phyloP scores from a whole-genome alignment of 805 yeast species.

The Suhomyces vadensis region DNA sequence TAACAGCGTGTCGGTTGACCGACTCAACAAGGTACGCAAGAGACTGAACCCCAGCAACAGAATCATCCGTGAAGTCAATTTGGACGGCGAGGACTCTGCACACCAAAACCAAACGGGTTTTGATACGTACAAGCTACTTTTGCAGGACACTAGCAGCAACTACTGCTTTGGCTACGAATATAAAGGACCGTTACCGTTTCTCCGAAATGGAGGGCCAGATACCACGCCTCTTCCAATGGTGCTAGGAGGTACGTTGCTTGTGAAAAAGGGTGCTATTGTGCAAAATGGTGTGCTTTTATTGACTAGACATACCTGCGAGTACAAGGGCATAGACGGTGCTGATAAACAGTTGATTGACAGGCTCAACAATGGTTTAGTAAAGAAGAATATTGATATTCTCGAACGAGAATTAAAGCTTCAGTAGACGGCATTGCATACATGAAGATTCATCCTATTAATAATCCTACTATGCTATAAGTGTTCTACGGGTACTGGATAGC shows the following conservation, averaged over 20 bases:
- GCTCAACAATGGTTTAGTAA: constrained; percentile 37
- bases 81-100: constrained; percentile 37
- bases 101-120: constrained; percentile 1
- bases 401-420: constrained; percentile 28
- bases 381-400: constrained; percentile 40
- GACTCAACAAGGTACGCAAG: constrained; percentile 35
- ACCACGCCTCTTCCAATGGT: constrained; percentile 33
- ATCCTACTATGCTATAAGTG: too few species aligned
- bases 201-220: constrained; percentile 36
- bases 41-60: constrained; percentile 24
- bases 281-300: constrained; percentile 49
- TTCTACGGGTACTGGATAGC: too few species aligned
- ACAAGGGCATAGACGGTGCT: constrained; percentile 30
- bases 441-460: too few species aligned
- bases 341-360: constrained; percentile 24
- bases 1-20: constrained; percentile 59
- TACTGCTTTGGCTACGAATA: constrained; percentile 58
- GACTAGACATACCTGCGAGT: constrained; percentile 30
- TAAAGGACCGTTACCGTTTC: constrained; percentile 50
- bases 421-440: too few species aligned
- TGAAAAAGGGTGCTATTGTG: constrained; percentile 49
- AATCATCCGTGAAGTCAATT: constrained; percentile 51
- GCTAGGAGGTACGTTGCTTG: constrained; percentile 58
- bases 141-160: constrained; percentile 55
- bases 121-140: constrained; percentile 50